A percentile compares a stretch with the other conserved stretches of the same genome.
These are phyloP conservation scores for Maudiozyma barnettii DNA, from an alignment of 805 yeast genomes.

Conservation along the genomic window DNA sequence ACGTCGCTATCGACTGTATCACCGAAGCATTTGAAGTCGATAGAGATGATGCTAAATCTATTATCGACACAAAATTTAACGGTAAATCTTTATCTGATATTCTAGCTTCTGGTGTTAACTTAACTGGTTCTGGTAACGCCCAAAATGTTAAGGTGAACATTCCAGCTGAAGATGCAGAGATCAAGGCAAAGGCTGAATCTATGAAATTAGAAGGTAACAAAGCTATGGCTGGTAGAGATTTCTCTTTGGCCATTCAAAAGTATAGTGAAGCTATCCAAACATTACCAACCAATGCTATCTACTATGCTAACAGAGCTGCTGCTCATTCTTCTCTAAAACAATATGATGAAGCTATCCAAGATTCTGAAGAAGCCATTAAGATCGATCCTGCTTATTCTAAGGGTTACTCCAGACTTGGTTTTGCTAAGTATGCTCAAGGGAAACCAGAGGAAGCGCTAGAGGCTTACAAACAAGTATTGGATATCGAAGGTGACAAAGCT, in stretches of 20 bases:
- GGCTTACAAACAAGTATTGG: constrained; percentile 82
- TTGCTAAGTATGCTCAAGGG: constrained; percentile 91
- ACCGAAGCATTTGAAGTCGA: constrained; percentile 74
- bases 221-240: constrained; percentile 73
- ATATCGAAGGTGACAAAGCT: constrained; percentile 74
- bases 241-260: constrained; percentile 57
- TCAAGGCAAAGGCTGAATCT: constrained; percentile 67
- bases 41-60: constrained; percentile 35
- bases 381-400: constrained; percentile 76
- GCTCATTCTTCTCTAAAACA: constrained; percentile 75
- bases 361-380: constrained; percentile 74
- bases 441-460: constrained; percentile 82
- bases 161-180: constrained; percentile 38
- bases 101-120: constrained; percentile 23
- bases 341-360: constrained; percentile 69
- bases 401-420: constrained; percentile 90
- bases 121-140: constrained; percentile 16
- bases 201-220: constrained; percentile 83
- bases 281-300: constrained; percentile 68
- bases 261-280: constrained; percentile 74
- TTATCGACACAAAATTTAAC: constrained; percentile 31
- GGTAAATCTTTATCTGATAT: constrained; percentile 43
- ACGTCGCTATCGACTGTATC: constrained; percentile 88
- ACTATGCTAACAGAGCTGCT: constrained; percentile 91
- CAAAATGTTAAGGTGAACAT: constrained; percentile 37